These are phyloP conservation scores for Talaromyces sp. DNA, from an alignment of 2,329 filamentous ascomycete genomes.

Conservation along the genomic window DNA sequence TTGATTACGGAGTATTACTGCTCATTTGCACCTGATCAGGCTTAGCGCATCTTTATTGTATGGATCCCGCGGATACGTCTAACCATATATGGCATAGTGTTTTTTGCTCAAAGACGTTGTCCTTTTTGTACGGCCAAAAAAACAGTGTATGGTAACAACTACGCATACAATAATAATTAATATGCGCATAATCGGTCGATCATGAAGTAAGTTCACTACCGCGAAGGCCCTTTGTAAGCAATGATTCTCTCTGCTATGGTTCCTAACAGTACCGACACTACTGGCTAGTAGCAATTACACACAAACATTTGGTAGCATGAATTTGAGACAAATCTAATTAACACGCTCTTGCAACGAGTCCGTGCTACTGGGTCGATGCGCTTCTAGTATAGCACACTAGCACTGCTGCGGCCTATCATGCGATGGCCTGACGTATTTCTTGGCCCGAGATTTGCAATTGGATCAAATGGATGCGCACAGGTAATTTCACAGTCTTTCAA, in stretches of 20 bases:
- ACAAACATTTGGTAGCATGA: background rate
- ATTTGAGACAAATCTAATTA: background rate
- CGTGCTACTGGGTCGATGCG: background rate
- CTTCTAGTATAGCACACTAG: background rate
- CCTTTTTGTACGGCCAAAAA: background rate
- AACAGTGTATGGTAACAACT: background rate
- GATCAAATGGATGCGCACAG: background rate
- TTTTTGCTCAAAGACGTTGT: background rate
- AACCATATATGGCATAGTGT: background rate
- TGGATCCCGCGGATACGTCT: background rate
- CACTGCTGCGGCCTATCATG: background rate
- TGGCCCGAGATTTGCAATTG: background rate
- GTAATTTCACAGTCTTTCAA: background rate
- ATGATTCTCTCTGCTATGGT: background rate
- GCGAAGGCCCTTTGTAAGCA: background rate
- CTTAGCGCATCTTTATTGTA: background rate
- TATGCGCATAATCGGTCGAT: too few species aligned
- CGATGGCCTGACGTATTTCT: background rate
- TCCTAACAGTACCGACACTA: background rate
- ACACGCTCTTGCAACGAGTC: background rate
- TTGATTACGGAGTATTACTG: too few species aligned
- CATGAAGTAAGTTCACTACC: background rate
- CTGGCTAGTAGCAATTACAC: background rate
- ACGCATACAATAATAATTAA: too few species aligned
- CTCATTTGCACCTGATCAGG: background rate